Percentiles rank a stretch among this genome's conserved stretches.
Evolutionary conservation across 495 filamentous ascomycete genomes (phyloP).

Genomic region (Penicillium paradoxum): DNA sequence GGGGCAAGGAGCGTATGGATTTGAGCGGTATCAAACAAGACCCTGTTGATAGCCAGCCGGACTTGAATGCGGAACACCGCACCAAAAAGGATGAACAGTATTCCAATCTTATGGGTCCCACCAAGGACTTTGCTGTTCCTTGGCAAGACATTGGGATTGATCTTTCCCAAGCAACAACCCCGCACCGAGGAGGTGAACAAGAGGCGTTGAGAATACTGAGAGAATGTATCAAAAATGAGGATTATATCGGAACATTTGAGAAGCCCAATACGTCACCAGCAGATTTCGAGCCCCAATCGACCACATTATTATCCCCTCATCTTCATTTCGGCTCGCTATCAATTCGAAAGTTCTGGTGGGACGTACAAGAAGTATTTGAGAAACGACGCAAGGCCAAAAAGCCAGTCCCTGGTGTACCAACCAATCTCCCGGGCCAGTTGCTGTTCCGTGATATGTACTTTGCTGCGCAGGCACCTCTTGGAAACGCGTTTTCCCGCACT

Average conservation of each 20-base stretch:
- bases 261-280: conserved; percentile 69
- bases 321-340: conserved; percentile 65
- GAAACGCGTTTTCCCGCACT: conserved; percentile 52
- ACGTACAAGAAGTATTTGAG: conserved; percentile 51
- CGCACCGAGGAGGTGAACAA: conserved; percentile 59
- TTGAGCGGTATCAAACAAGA: conserved; percentile 49
- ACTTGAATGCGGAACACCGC: conserved; percentile 52
- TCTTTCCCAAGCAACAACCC: conserved; percentile 45
- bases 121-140: conserved; percentile 55
- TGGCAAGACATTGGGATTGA: conserved; percentile 58
- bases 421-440: conserved; percentile 61
- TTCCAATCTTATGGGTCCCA: conserved; percentile 52
- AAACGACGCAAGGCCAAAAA: conserved; percentile 42
- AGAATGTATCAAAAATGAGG: conserved; percentile 48
- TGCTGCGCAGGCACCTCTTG: conserved; percentile 60
- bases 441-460: conserved; percentile 77
- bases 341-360: conserved; percentile 63
- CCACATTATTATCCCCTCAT: conserved; percentile 63
- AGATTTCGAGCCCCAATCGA: conserved; percentile 61
- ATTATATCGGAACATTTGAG: conserved; percentile 62
- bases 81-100: conserved; percentile 48
- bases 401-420: conserved; percentile 48
- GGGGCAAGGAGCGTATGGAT: conserved; percentile 39
- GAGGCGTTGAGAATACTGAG: conserved; percentile 48
- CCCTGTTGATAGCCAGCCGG: conserved; percentile 35